A percentile compares a stretch with the other conserved stretches of the same genome.
Conservation (phyloP, 352 stramenopile species). For the Phytophthora sojae region DNA sequence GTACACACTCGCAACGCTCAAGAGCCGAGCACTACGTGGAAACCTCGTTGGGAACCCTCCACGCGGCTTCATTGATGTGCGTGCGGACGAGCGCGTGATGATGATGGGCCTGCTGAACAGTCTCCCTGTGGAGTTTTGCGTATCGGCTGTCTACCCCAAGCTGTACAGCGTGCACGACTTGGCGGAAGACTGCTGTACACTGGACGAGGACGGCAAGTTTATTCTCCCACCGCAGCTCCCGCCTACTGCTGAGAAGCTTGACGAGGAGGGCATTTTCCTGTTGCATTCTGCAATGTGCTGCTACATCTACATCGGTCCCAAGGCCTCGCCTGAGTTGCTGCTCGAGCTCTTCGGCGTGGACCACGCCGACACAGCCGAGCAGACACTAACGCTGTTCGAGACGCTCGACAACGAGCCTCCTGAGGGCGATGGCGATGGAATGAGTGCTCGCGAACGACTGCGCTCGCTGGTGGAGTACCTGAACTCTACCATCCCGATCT, state of each 20-base stretch:
- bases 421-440: slow-evolving; percentile 43
- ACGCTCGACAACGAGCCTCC: slow-evolving; percentile 56
- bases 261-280: slow-evolving; percentile 88
- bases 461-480: slow-evolving; percentile 80
- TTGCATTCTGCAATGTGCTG: slow-evolving; percentile 89
- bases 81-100: slow-evolving; percentile 88
- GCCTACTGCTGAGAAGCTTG: slow-evolving; percentile 87
- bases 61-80: slow-evolving; percentile 86
- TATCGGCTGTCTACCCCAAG: slow-evolving; percentile 89
- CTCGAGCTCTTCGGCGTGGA: slow-evolving; percentile 87
- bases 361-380: slow-evolving; percentile 80
- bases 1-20: slow-evolving; percentile 89
- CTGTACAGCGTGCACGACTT: slow-evolving; percentile 90
- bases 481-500: slow-evolving; percentile 85
- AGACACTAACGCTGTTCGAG: slow-evolving; percentile 75
- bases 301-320: slow-evolving; percentile 90
- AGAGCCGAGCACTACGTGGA: slow-evolving; percentile 85
- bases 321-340: slow-evolving; percentile 71
- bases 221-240: slow-evolving; percentile 78
- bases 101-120: slow-evolving; percentile 86
- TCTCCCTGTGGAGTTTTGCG: slow-evolving; percentile 82
- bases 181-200: slow-evolving; percentile 77
- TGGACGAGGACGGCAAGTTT: slow-evolving; percentile 86
- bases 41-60: slow-evolving; percentile 85
- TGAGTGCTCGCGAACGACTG: slow-evolving; percentile 69